These are phyloP conservation scores for Talaromyces islandicus DNA, from an alignment of 2,329 filamentous ascomycete species.

Conservation along the genomic window DNA sequence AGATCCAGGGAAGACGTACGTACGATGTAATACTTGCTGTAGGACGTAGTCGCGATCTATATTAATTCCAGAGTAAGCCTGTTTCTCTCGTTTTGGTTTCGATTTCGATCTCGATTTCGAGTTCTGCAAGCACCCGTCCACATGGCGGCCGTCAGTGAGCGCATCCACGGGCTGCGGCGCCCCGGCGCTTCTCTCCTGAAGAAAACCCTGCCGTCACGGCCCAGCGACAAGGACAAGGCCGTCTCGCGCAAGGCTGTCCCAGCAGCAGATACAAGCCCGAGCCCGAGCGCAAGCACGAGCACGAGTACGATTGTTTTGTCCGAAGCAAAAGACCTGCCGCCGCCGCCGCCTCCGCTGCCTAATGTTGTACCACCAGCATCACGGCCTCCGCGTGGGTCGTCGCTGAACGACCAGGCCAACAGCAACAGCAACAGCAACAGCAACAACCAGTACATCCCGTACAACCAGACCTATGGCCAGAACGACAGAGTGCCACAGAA, in stretches of 20 bases:
- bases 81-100: no score
- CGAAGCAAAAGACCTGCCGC: neutral
- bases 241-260: conserved; percentile 7
- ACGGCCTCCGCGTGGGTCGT: conserved; percentile 1
- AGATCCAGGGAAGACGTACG: no score
- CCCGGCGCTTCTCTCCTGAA: conserved; percentile 11
- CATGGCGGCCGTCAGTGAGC: conserved; percentile 9
- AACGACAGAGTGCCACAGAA: neutral
- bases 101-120: no score
- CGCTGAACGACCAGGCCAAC: no score
- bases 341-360: neutral
- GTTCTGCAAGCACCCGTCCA: no score
- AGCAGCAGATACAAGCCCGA: neutral
- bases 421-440: no score
- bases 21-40: no score
- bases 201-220: conserved; percentile 7
- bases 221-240: conserved; percentile 7
- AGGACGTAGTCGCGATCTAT: neutral
- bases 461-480: neutral
- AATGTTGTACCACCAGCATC: neutral
- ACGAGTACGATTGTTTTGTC: neutral
- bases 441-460: neutral
- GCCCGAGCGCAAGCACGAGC: neutral
- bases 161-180: conserved; percentile 11
- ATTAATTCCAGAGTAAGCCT: neutral